Base-by-base conservation (phyloP, 2,329 filamentous ascomycete genomes). In the Penicillium olsonii region DNA sequence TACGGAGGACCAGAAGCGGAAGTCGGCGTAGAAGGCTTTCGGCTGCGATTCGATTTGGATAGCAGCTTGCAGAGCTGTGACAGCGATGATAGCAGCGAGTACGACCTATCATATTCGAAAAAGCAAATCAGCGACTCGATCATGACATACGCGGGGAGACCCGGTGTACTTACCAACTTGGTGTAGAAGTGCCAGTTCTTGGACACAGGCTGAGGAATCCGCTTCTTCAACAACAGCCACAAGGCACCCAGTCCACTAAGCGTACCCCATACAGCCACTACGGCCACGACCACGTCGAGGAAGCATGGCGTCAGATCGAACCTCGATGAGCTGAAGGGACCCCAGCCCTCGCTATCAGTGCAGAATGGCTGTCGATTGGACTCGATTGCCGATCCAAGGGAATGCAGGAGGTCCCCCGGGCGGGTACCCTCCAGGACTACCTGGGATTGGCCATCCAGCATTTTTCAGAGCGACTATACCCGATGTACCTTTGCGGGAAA, bases 291-390 rank as follows among this genome's bases (percentile, higher is more conserved):
- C 18, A 95, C 83, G 69, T 99, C 95, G 63, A 97, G 85, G 68
- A 99, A 99, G 77, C 94, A 99, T 34, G 94, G 92, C 14, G 94
- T 97, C 65, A 99, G 91, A 75, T 99, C 94, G 72, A 90, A 96
- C 69, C 92, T 82, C 59, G 85, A 79, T 29, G 86, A 85, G 72
- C 91, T 96, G 68, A 99, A 68, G 18, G 94, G 94, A 1, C 95
- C 95, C 94, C 94, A 99, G 64, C 94, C 95, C 73, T 97, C 92
- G 46, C 80, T 78, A 73, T 96, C 94, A 69, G 87, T 84, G 75
- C 92, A 97, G 71, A 96, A 78, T 50, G 89, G 84, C 68, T 95
- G 88, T 51, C 59, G 61, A 37, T 62, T 59, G 29, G 54, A 52
- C 51, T 61, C 58, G 53, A 64, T 63, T 53, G 58, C 55, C 48